phyloP scores from a whole-genome alignment of 176 grass and related monocot genomes.

The Carex pumila region DNA sequence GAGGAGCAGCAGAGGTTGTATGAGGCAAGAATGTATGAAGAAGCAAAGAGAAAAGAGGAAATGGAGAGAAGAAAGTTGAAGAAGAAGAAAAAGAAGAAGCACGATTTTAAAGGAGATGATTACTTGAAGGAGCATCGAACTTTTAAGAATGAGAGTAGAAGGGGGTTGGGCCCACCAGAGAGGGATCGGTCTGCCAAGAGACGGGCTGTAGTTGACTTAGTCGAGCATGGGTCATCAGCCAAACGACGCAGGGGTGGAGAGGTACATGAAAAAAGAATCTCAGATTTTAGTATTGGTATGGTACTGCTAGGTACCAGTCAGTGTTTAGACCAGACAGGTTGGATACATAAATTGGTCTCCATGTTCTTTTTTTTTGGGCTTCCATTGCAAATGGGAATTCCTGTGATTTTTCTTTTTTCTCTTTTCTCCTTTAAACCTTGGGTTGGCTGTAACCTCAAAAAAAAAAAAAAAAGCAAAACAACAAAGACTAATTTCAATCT shows the following conservation, averaged over 20 bases:
- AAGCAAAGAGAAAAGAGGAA: conserved; percentile 56
- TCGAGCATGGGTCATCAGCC: conserved; percentile 36
- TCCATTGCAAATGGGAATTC: background rate
- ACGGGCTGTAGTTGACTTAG: conserved; percentile 36
- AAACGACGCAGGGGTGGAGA: conserved; percentile 89
- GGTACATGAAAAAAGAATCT: conserved; percentile 32
- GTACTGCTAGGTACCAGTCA: background rate
- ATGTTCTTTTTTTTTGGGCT: background rate
- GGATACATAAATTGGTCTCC: conserved; percentile 8
- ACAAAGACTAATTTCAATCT: conserved; percentile 1
- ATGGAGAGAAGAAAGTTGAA: conserved; percentile 71
- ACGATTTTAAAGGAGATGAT: conserved; percentile 76
- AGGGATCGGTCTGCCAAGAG: conserved; percentile 51
- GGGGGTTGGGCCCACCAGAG: conserved; percentile 29
- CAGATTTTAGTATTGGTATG: background rate
- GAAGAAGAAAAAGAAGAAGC: conserved; percentile 94
- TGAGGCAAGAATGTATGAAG: conserved; percentile 51
- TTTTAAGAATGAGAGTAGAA: conserved; percentile 83
- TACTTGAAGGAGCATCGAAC: conserved; percentile 64
- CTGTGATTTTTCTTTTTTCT: background rate
- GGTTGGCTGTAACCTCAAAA: background rate
- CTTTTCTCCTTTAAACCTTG: background rate
- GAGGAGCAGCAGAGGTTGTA: conserved; percentile 41
- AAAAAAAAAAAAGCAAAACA: background rate
- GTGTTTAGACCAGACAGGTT: background rate